A percentile compares a stretch with the other conserved stretches of the same genome.
These are phyloP conservation scores for Thalassiosira profunda DNA, from an alignment of 108 stramenopile species.

Conservation along the genomic window DNA sequence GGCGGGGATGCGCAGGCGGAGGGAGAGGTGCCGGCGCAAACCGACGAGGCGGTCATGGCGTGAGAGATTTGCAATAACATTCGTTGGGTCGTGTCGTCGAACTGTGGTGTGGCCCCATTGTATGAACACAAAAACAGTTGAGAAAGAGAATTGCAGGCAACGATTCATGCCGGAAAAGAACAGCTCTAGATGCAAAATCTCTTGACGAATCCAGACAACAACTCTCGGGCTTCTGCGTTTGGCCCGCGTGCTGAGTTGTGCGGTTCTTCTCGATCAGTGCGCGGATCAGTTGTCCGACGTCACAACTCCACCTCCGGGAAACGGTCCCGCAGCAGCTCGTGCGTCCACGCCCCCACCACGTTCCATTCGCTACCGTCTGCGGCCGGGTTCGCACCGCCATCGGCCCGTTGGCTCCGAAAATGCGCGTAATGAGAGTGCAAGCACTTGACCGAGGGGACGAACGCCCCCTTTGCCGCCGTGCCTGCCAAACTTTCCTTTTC, in stretches of 20 bases:
- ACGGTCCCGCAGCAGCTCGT: conserved; percentile 44
- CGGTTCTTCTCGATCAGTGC: no score
- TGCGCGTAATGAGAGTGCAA: conserved; percentile 85
- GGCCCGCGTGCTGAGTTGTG: no score
- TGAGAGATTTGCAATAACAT: no score
- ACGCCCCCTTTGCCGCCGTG: not conserved
- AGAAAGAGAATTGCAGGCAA: no score
- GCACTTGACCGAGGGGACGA: conserved; percentile 67
- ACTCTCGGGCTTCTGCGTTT: no score
- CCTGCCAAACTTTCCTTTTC: not conserved
- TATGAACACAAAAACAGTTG: no score
- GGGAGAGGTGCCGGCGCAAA: conserved; percentile 10
- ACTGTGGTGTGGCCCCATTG: no score
- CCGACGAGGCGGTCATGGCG: not conserved
- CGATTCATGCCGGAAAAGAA: no score
- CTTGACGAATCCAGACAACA: no score
- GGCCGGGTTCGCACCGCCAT: not conserved
- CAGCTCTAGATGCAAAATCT: no score
- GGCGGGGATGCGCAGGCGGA: not conserved
- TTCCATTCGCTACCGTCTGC: conserved; percentile 16
- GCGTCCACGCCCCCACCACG: conserved; percentile 64
- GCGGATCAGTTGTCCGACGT: no score
- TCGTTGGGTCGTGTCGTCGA: no score
- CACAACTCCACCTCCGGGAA: conserved; percentile 59
- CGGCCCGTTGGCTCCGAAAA: conserved; percentile 52